Base-by-base conservation (phyloP, 2,329 filamentous ascomycete genomes). In the Chrysoporthe deuterocubensis region DNA sequence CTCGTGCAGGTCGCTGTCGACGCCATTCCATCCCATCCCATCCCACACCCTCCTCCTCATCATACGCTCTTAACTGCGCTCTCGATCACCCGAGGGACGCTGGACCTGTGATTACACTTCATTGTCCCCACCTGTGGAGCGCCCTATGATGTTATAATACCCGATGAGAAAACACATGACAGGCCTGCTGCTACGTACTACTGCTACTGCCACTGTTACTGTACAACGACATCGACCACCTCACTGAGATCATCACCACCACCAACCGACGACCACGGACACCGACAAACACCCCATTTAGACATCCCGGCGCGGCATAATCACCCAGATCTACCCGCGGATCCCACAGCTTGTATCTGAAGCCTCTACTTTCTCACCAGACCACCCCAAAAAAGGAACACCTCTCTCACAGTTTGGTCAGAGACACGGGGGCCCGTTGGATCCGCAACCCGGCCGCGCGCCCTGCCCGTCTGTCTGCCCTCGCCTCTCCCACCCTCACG, bases 351-450 rank as follows among this genome's bases (percentile, higher is more conserved):
- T 37, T 37, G 26, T 52, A n/a, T 26, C 21, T 42, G 43, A 48
- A 62, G 34, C 59, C 43, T 37, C 46, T 52, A 59, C 62, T 57
- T 34, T 57, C 52, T 64, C 48, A 64, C 52, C 50, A 4, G 6
- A 1, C 3, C 13, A 13, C 13, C 21, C 40, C 40, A 56, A 26
- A 63, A 57, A 57, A 57, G 40, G 9, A 58, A 37, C 21, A 57
- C 40, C 26, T 34, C 52, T 64, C 50, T 57, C 44, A 64, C 62
- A 57, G n/a, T 57, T 57, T 64, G 50, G 62, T 57, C 62, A 57
- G 62, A 64, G 50, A 44, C 50, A 18, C 7, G 56, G 32, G 60
- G 62, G 42, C 42, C 50, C 18, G 62, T 64, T 64, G 62, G 62
- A 64, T 64, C 21, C 48, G 34, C 37, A 64, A 54, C 62, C 62